Conservation (phyloP, 1,284 basidiomycete genomes). For the Malassezia arunalokei region DNA sequence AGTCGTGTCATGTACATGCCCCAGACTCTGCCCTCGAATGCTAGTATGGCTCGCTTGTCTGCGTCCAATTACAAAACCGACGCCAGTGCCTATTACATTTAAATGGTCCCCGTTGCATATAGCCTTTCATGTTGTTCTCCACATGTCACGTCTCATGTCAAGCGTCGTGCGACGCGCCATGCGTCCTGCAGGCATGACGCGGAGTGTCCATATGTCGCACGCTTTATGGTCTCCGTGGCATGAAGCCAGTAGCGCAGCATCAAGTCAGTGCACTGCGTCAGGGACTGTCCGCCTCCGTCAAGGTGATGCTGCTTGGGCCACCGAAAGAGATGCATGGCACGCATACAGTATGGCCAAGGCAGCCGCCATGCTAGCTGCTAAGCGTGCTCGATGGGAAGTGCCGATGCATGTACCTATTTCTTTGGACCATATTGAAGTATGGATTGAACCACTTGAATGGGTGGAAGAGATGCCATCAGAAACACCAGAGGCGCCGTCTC, state of each 20-base stretch:
- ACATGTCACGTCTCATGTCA: too few relatives aligned
- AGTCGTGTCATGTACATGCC: constrained; percentile 13
- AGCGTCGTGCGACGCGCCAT: too few relatives aligned
- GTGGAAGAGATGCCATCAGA: background rate
- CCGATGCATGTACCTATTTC: background rate
- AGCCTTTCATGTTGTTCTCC: too few relatives aligned
- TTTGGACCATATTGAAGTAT: background rate
- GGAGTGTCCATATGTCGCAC: too few relatives aligned
- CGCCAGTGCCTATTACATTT: constrained; percentile 13
- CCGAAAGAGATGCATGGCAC: background rate
- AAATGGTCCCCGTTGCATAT: background rate
- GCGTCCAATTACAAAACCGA: constrained; percentile 12
- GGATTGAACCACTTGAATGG: background rate
- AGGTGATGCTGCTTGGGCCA: background rate
- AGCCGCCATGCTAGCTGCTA: constrained; percentile 2
- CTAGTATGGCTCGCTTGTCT: constrained; percentile 1
- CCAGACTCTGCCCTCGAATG: background rate
- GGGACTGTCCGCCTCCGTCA: background rate
- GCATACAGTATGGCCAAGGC: background rate
- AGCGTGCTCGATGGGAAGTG: background rate
- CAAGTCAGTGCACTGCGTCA: background rate
- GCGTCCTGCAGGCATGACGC: too few relatives aligned
- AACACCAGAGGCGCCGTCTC: background rate
- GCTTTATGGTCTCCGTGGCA: too few relatives aligned
- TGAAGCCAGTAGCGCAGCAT: too few relatives aligned